Base-by-base conservation (phyloP, 1,139 yeast genomes). In the Suhomyces bolitotheri region DNA sequence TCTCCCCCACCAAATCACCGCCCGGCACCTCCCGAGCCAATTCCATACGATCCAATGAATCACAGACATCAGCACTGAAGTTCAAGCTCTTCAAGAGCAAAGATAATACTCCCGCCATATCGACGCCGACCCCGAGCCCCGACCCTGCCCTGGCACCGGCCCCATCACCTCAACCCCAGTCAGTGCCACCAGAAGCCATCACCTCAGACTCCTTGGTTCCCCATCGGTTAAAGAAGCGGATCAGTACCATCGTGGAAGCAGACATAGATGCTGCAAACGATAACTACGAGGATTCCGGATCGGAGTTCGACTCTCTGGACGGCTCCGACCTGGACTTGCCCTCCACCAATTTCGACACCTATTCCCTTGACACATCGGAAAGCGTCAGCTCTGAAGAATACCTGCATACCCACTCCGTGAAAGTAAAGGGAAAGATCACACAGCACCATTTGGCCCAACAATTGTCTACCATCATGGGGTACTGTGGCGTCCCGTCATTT, bases 381-480 rank as follows among this genome's bases (percentile, higher is more conserved):
- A 11, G 16, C 6, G 62, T 61, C 47, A 47, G 68, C 7, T 39
- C 35, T 13, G 47, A 44, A 12, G 38, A 38, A 9, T 62, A 58
- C 36, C 52, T 56, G 31, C 71, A 65, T 37, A 33, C 48, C 7
- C 71, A 64, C 39, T 52, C 54, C 8, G 41, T 61, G 9, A 58
- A 59, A 29, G 41, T 45, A 10, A 49, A 54, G 27, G 50, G 45
- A 9, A 36, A 39, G 16, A 29, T 33, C 4, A 27, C 40, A 10
- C 31, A 27, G 30, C 41, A 45, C 19, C 47, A 45, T 29, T 36
- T 53, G 22, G 45, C 48, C 0, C 43, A 57, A 5, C 66, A 59
- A 32, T 45, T 62, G 13, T 51, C 58, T 4, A 48, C 59, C 5
- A 49, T 64, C 11, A 62, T 64, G 63, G 66, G 60, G n/a, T 61